Evolutionary conservation across 164 flowering plant genomes (phyloP), one percentile per base, ranked within the genome.

Genomic region (Stephania cephalantha): DNA sequence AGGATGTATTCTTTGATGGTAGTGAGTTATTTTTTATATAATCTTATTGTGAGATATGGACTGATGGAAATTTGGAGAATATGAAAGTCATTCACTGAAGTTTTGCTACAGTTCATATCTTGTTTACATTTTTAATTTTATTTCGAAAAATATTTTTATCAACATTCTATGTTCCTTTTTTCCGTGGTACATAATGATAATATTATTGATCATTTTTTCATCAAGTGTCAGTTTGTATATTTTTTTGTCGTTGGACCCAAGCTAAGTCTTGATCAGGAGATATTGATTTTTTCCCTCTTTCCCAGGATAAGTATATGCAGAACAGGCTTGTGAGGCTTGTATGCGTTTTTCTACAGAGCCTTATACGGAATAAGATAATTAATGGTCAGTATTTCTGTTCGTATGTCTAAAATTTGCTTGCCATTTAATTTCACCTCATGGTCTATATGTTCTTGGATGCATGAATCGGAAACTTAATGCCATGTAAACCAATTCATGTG

Each of bases 231-330:
- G 29, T 5, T 61, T 18, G 66, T 20, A 61, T 6, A 61, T 61
- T 61, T 61, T n/a, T 35, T 2, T 35, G 42, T 35, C 3, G 66
- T 61, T 61, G 66, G 66, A 25, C 20, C 9, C 7, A 3, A 61
- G 20, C 20, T 61, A 61, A 18, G 8, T 61, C 66, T 18, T 20
- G 66, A 18, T 22, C 66, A 61, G n/a, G 20, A 61, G 29, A 18
- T 61, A 2, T 80, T 64, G 71, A 9, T 50, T 64, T 65, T n/a
- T 48, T 18, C n/a, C 5, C 68, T 25, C 50, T 74, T 66, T 79
- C 46, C 5, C 94, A 95, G 97, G 99, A 95, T 77, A 91, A 89
- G 79, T 95, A 93, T 85, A 93, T 93, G 99, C 99, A 93, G 86
- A 95, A 91, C 88, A 87, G 99, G 82, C 90, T 93, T 61, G 99